Conservation (phyloP, 345 rosid genomes). For the Anastatica hierochuntica region DNA sequence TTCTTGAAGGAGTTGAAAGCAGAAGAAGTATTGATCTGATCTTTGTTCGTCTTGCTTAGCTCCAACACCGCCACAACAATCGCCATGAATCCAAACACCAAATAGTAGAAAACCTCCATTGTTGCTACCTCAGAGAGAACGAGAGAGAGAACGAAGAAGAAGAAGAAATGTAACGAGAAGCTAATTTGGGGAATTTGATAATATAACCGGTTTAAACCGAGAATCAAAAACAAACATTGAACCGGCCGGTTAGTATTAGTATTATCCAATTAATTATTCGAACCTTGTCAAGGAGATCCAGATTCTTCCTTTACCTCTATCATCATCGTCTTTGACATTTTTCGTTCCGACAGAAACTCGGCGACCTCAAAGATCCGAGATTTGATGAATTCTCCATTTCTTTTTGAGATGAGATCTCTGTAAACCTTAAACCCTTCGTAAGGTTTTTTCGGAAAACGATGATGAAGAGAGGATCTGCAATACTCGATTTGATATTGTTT, state of each 20-base stretch:
- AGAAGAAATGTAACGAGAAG: neutral
- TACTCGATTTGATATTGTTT: conserved; percentile 28
- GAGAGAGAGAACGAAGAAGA: neutral
- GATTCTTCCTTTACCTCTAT: neutral
- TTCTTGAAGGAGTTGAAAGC: conserved; percentile 74
- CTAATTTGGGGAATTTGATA: too few relatives aligned
- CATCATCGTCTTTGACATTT: neutral
- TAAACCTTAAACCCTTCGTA: conserved; percentile 4
- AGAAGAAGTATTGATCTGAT: conserved; percentile 55
- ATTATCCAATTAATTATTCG: neutral
- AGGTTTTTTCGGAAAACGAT: too few relatives aligned
- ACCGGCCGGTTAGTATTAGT: neutral
- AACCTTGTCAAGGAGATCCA: too few relatives aligned
- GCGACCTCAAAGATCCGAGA: neutral
- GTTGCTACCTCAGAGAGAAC: conserved; percentile 2
- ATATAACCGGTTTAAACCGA: neutral
- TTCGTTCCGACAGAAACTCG: conserved; percentile 4
- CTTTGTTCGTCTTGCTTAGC: conserved; percentile 59
- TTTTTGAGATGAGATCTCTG: neutral
- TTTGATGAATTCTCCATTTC: neutral
- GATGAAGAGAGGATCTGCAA: conserved; percentile 33
- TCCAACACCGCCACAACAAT: conserved; percentile 54
- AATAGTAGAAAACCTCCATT: conserved; percentile 60
- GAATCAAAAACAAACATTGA: neutral
- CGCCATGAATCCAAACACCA: conserved; percentile 46